phyloP scores from a whole-genome alignment of 140 eudicot species.

The Eryngium alpinum region DNA sequence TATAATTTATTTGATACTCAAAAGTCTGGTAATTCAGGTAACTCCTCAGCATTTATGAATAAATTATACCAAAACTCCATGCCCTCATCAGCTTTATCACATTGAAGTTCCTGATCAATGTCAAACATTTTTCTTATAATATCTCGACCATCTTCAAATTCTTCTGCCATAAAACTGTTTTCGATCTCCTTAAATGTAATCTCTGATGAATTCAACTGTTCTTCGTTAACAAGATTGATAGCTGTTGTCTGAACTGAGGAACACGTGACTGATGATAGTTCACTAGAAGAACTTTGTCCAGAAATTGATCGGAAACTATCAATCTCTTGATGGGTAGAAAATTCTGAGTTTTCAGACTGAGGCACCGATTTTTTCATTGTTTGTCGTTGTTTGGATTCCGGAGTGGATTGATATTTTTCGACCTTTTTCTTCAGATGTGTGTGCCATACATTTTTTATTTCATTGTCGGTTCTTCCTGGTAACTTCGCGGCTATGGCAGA shows the following conservation, averaged over 20 bases:
- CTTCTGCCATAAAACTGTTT: slow-evolving; percentile 58
- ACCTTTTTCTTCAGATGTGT: slow-evolving; percentile 67
- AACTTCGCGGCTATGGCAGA: slow-evolving; percentile 69
- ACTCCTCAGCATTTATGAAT: slow-evolving; percentile 45
- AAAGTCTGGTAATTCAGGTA: slow-evolving; percentile 34
- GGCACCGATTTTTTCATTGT: background rate
- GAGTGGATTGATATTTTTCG: slow-evolving; percentile 22
- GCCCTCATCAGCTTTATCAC: slow-evolving; percentile 23
- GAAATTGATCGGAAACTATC: background rate
- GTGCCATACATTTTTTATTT: slow-evolving; percentile 46
- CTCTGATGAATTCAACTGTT: slow-evolving; percentile 34
- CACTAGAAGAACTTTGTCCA: slow-evolving; percentile 37
- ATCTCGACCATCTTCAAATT: slow-evolving; percentile 18
- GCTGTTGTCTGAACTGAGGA: slow-evolving; percentile 1
- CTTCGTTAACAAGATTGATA: slow-evolving; percentile 17
- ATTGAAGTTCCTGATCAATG: slow-evolving; percentile 1
- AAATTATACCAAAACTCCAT: slow-evolving; percentile 68
- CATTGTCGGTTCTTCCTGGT: slow-evolving; percentile 21
- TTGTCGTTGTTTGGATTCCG: slow-evolving; percentile 21
- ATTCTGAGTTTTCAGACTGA: background rate
- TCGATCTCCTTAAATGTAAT: slow-evolving; percentile 32
- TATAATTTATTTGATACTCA: background rate
- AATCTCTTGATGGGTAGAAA: background rate
- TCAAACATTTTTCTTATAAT: background rate
- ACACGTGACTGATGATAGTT: slow-evolving; percentile 44